phyloP scores from a whole-genome alignment of 2,329 filamentous ascomycete species.

The Alternaria sp. region DNA sequence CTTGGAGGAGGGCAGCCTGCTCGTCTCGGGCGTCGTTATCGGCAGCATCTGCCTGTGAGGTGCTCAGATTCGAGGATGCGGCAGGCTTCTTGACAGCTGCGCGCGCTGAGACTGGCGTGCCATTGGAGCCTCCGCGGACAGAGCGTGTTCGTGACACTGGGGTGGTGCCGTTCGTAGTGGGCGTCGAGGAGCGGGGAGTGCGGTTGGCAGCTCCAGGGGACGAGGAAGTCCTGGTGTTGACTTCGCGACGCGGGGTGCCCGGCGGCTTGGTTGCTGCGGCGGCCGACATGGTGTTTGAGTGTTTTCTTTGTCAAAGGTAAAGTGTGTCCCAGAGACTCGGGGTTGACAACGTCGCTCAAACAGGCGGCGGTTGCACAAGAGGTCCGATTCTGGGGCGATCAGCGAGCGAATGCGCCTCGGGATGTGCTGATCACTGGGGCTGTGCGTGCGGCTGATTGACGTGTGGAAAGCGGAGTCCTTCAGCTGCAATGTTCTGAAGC shows the following conservation, averaged over 20 bases:
- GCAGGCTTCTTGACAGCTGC: slow-evolving; percentile 47
- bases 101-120: slow-evolving; percentile 49
- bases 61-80: slow-evolving; percentile 41
- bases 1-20: slow-evolving; percentile 78
- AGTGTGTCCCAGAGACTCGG: slow-evolving; percentile 12
- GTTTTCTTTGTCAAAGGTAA: slow-evolving; percentile 9
- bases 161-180: slow-evolving; percentile 38
- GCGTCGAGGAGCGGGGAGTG: slow-evolving; percentile 39
- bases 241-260: slow-evolving; percentile 38
- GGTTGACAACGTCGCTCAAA: slow-evolving; percentile 20
- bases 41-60: slow-evolving; percentile 46
- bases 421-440: slow-evolving; percentile 13
- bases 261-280: slow-evolving; percentile 47
- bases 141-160: slow-evolving; percentile 42
- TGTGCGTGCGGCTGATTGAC: slow-evolving; percentile 13
- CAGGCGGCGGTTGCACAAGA: slow-evolving; percentile 10
- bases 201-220: slow-evolving; percentile 43
- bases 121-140: slow-evolving; percentile 38
- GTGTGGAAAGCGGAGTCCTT: neutral
- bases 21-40: slow-evolving; percentile 77
- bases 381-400: slow-evolving; percentile 18
- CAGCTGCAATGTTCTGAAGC: neutral
- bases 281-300: slow-evolving; percentile 38
- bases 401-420: slow-evolving; percentile 12
- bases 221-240: slow-evolving; percentile 29